A percentile compares a stretch with the other conserved stretches of the same genome.
Conservation (phyloP, 2,329 filamentous ascomycete species). For the Alternaria infectoria region DNA sequence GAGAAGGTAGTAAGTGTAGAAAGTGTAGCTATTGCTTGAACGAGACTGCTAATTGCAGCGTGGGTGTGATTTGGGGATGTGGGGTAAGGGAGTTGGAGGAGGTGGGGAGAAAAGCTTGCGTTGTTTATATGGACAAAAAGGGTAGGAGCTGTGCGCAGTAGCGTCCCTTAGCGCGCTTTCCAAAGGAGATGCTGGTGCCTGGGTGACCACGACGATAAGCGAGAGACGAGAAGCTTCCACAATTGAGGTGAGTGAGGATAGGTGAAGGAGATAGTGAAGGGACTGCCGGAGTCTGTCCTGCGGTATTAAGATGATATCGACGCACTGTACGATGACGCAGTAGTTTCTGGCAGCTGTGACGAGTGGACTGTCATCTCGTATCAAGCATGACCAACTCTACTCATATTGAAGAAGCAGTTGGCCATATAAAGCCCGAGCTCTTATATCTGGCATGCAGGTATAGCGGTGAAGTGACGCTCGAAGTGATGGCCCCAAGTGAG, state of each 20-base stretch:
- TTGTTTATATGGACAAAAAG: slow-evolving; percentile 12
- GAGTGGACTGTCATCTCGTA: neutral
- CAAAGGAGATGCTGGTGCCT: neutral
- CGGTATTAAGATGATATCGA: neutral
- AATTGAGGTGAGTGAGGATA: neutral
- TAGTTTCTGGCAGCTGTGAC: neutral
- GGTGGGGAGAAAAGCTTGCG: neutral
- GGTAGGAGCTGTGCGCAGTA: slow-evolving; percentile 11
- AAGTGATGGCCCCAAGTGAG: neutral
- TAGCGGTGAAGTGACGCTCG: neutral
- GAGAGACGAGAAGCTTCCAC: slow-evolving; percentile 3
- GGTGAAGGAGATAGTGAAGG: slow-evolving; percentile 2
- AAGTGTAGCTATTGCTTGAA: neutral
- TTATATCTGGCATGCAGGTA: neutral
- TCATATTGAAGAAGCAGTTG: neutral
- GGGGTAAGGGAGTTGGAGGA: neutral
- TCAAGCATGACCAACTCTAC: neutral
- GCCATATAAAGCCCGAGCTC: neutral
- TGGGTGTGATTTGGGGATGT: neutral
- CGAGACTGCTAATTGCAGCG: neutral
- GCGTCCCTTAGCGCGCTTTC: slow-evolving; percentile 6
- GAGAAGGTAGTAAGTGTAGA: neutral
- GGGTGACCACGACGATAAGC: neutral
- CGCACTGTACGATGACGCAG: neutral
- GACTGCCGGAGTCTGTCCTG: neutral